Base-by-base conservation (phyloP, 768 basidiomycete genomes). In the Phylloporus arenicola region DNA sequence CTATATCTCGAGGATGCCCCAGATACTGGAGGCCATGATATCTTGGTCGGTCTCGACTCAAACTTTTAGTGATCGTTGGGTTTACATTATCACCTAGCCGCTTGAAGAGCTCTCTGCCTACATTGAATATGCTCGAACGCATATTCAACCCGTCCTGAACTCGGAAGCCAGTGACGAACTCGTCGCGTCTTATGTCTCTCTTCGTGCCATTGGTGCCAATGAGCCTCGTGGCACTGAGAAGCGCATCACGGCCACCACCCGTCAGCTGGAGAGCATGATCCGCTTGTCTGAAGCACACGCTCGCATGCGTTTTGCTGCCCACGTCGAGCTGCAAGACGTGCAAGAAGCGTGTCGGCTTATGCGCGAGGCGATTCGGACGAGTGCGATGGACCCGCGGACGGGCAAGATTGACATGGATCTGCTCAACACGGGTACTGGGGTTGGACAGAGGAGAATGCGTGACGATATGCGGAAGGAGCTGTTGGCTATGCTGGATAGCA, bases 351-450 rank as follows among this genome's bases (percentile, higher is more conserved):
- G 79, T 61, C 78, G 96, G n/a, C 79, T 99, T 58, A 98, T 99
- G 86, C 83, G 91, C 41, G 92, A 95, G 66, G 96, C 95, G 4
- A 88, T 99, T 69, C 82, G 91, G 60, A 92, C 94, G 54, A 85
- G 84, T 54, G 92, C 92, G 35, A 94, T 95, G 77, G 94, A 98
- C 68, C 95, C 95, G 10, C 77, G 89, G 20, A 97, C 94, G 12
- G 95, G 95, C 47, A 92, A 94, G 77, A 95, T 97, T 63, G 94
- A 98, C 67, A 89, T 97, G 82, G 90, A 93, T 47, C 68, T 99
- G 63, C 78, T 99, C 58, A 94, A 92, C 64, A 94, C 92, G 3
- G 96, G 96, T 2, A 91, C 92, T 3, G 92, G 90, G 2, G 76
- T 82, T 45, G 88, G 92, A 22, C 88, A 94, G 70, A 75, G 92